phyloP scores from a whole-genome alignment of 2,329 filamentous ascomycete genomes.

The Fusarium setosum region DNA sequence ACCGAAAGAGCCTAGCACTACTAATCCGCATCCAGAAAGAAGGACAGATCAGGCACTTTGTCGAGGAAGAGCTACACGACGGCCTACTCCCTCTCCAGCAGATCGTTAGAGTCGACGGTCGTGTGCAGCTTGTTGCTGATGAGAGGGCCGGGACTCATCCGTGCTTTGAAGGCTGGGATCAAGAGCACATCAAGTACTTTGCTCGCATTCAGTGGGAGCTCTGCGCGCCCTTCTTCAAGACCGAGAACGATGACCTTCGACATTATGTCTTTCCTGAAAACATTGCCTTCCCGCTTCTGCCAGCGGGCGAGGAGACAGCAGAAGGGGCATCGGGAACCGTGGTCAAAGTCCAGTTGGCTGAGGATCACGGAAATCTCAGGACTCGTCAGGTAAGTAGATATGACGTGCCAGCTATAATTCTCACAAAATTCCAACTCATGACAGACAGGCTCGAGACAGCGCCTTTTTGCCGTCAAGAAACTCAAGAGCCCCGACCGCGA shows the following conservation, averaged over 20 bases:
- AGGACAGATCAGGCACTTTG: background rate
- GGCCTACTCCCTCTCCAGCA: background rate
- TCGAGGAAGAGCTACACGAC: background rate
- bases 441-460: background rate
- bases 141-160: background rate
- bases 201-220: background rate
- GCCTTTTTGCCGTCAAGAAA: background rate
- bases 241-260: background rate
- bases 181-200: background rate
- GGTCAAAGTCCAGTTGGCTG: background rate
- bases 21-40: background rate
- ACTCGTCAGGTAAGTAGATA: background rate
- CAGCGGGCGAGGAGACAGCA: background rate
- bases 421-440: too few relatives aligned
- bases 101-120: background rate
- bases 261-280: conserved; percentile 6
- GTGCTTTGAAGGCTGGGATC: conserved; percentile 8
- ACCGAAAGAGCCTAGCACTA: background rate
- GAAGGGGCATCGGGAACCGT: background rate
- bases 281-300: background rate
- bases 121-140: background rate
- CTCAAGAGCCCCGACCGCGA: background rate
- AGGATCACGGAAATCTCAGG: background rate
- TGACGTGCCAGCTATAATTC: background rate
- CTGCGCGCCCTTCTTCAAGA: conserved; percentile 10